These are phyloP conservation scores for Physcomitrellopsis africana DNA, from an alignment of 225 moss, liverwort and hornwort genomes.

Conservation along the genomic window DNA sequence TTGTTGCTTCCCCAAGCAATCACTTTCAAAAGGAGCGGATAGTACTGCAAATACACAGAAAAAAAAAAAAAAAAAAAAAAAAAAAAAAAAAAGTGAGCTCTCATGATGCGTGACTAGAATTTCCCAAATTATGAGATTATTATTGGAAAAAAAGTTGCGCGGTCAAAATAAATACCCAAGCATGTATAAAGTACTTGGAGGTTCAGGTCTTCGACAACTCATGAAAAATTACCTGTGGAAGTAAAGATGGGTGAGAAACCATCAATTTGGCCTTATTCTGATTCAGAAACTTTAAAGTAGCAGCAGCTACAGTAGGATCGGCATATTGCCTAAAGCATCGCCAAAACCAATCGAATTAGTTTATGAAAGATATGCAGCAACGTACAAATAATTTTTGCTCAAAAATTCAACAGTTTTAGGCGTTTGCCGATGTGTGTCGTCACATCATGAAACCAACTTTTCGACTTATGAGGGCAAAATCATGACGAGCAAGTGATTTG, in stretches of 20 bases:
- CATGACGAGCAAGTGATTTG: background rate
- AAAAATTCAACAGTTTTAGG: background rate
- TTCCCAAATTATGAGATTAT: background rate
- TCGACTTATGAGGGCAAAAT: background rate
- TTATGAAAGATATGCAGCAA: background rate
- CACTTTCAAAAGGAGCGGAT: slow-evolving; percentile 89
- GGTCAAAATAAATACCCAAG: background rate
- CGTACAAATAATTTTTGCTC: background rate
- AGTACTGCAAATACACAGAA: slow-evolving; percentile 66
- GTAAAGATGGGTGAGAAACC: slow-evolving; percentile 63
- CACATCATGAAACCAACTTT: background rate
- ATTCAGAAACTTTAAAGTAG: slow-evolving; percentile 81
- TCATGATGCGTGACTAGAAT: background rate
- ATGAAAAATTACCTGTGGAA: slow-evolving; percentile 67
- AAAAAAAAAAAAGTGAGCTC: background rate
- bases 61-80: too few relatives aligned
- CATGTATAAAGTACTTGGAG: slow-evolving; percentile 14
- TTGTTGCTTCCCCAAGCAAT: slow-evolving; percentile 83
- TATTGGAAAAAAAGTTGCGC: background rate
- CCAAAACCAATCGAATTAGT: slow-evolving; percentile 12
- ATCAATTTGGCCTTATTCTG: slow-evolving; percentile 75
- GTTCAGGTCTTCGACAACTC: background rate
- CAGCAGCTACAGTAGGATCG: slow-evolving; percentile 75
- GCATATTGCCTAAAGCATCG: slow-evolving; percentile 70
- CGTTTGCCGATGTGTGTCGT: background rate